Base-by-base conservation (phyloP, 73 alveolate genomes). In the Paramecium primaurelia region DNA sequence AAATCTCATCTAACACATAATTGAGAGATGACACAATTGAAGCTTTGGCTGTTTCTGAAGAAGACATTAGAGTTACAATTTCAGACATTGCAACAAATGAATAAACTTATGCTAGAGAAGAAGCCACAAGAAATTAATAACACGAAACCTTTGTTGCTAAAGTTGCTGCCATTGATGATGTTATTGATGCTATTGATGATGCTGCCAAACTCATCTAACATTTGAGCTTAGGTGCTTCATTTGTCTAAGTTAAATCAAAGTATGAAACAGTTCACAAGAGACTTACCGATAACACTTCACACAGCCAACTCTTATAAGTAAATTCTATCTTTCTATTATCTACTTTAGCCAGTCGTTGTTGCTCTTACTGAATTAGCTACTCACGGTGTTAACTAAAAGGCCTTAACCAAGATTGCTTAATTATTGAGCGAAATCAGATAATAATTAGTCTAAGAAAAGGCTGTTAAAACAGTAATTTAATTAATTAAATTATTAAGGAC, bases 161-260 rank as follows among this genome's bases (percentile, higher is more conserved):
- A 58, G 54, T 49, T 47, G 91, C 71, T 20, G 91, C 91, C 49
- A 80, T 80, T 18, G 91, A 80, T 42, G 94, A 89, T 12, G 94
- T 83, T 45, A 71, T 89, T 47, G 88, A 89, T n/a, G 91, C 94
- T 71, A 47, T 89, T 42, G 94, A 89, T 89, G 94, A 89, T 11
- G 94, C 94, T 26, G 22, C 94, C 37, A 89, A 60, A 42, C 75
- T 89, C 69, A 89, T 89, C 77, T 73, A 89, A 44, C 94, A 89
- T 34, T 51, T 89, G 69, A 49, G 75, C 26, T 85, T 71, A 58
- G 94, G 94, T 10, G 94, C 88, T 14, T 89, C 94, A 40, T 89
- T 89, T 42, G 94, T 85, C 34, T 30, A 89, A 89, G 75, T 89
- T n/a, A 89, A 71, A 71, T 26, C 94, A 34, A 89, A 83, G 58